Percentiles rank a stretch among this genome's conserved stretches.
These are phyloP conservation scores for Cercospora zeae-maydis DNA, from an alignment of 2,329 filamentous ascomycete species.

Conservation along the genomic window DNA sequence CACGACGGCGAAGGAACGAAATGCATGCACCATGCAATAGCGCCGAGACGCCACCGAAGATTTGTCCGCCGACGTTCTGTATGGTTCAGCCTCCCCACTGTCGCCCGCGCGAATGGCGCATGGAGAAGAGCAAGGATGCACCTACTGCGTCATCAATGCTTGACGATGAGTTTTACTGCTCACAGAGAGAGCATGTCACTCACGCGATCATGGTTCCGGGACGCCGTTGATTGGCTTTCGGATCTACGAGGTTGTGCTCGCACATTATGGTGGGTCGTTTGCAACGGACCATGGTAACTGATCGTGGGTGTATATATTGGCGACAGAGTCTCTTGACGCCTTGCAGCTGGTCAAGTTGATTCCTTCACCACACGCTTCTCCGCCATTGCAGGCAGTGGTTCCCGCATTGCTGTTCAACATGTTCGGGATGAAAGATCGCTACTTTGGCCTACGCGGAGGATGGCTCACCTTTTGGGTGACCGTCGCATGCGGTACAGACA, in stretches of 20 bases:
- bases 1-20: conserved; percentile 16
- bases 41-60: conserved; percentile 25
- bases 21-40: conserved; percentile 13
- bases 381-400: background rate
- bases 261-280: background rate
- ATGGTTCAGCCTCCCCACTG: conserved; percentile 10
- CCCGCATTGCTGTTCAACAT: conserved; percentile 7
- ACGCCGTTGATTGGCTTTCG: conserved; percentile 2
- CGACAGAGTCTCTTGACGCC: background rate
- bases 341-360: background rate
- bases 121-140: conserved; percentile 11
- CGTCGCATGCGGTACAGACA: conserved; percentile 37
- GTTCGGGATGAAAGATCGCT: conserved; percentile 38
- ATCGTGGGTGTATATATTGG: conserved; percentile 2
- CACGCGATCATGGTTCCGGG: background rate
- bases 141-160: conserved; percentile 12
- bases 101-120: conserved; percentile 12
- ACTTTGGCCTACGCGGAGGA: conserved; percentile 53
- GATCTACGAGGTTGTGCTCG: background rate
- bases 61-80: conserved; percentile 11
- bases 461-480: conserved; percentile 53
- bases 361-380: background rate
- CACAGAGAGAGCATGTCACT: background rate
- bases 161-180: conserved; percentile 1
- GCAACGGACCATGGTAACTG: background rate